Percentiles rank a stretch among this genome's conserved stretches.
Evolutionary conservation across 2,329 filamentous ascomycete genomes (phyloP).

Genomic region (Lecanicillium sp.): DNA sequence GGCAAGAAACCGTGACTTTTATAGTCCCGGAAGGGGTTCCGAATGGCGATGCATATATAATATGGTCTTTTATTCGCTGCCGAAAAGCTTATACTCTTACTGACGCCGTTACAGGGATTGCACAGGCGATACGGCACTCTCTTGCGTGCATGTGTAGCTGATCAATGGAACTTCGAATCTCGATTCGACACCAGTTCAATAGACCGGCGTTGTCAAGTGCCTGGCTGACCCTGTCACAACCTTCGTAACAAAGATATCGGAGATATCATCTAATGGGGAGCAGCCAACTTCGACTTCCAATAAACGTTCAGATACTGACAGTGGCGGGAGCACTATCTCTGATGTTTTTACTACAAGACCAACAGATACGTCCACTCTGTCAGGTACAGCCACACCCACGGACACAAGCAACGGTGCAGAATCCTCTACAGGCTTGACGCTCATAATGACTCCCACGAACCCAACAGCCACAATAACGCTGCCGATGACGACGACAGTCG

Average conservation of each 20-base stretch:
- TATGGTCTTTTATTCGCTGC: neutral
- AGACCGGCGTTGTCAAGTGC: slow-evolving; percentile 1
- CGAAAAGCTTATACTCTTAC: neutral
- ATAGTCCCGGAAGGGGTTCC: slow-evolving; percentile 3
- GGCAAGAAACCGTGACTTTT: slow-evolving; percentile 2
- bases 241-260: neutral
- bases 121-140: slow-evolving; percentile 1
- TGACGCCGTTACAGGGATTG: slow-evolving; percentile 1
- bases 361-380: too few species aligned
- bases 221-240: neutral
- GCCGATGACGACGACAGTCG: too few species aligned
- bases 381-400: too few species aligned
- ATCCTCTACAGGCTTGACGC: too few species aligned
- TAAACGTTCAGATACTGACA: too few species aligned
- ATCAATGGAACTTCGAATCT: slow-evolving; percentile 1
- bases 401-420: too few species aligned
- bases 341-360: too few species aligned
- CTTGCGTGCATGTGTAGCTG: neutral
- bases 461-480: too few species aligned
- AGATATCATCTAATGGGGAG: neutral
- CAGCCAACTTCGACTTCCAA: too few species aligned
- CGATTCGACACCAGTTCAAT: neutral
- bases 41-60: slow-evolving; percentile 6
- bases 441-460: too few species aligned
- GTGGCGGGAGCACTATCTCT: too few species aligned